Conservation (phyloP, 164 flowering plant species). For the Buxus sempervirens region DNA sequence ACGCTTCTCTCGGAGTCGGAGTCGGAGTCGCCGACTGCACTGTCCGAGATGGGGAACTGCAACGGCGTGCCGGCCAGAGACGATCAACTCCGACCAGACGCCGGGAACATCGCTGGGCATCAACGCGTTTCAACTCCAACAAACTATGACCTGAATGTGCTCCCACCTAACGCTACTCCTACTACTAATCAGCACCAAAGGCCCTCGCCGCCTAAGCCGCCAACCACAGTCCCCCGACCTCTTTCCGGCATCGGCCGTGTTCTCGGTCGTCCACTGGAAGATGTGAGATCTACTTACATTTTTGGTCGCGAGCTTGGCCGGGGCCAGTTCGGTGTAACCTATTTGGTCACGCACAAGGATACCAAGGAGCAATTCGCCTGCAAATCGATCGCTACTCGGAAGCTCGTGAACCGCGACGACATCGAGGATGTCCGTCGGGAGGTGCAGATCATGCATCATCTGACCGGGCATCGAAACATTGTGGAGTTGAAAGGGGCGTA, state of each 20-base stretch:
- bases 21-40: too few relatives aligned
- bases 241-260: slow-evolving; percentile 46
- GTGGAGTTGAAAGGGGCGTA: slow-evolving; percentile 77
- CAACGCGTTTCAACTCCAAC: slow-evolving; percentile 6
- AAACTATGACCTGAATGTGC: slow-evolving; percentile 20
- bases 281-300: slow-evolving; percentile 53
- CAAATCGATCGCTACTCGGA: slow-evolving; percentile 79
- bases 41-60: slow-evolving; percentile 59
- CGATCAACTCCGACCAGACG: slow-evolving; percentile 7
- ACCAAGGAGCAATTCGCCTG: slow-evolving; percentile 66
- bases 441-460: slow-evolving; percentile 93
- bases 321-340: slow-evolving; percentile 89
- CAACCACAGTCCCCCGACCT: slow-evolving; percentile 11
- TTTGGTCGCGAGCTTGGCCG: slow-evolving; percentile 88
- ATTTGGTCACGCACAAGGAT: slow-evolving; percentile 56
- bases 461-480: slow-evolving; percentile 75
- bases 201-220: not conserved
- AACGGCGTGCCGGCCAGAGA: slow-evolving; percentile 38
- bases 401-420: slow-evolving; percentile 59
- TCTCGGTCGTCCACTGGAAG: slow-evolving; percentile 76
- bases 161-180: slow-evolving; percentile 11
- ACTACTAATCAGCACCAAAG: slow-evolving; percentile 5
- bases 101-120: slow-evolving; percentile 3
- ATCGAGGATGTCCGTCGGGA: slow-evolving; percentile 80
- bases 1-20: too few relatives aligned